phyloP scores from a whole-genome alignment of 495 filamentous ascomycete species.

The Penicillium steckii region DNA sequence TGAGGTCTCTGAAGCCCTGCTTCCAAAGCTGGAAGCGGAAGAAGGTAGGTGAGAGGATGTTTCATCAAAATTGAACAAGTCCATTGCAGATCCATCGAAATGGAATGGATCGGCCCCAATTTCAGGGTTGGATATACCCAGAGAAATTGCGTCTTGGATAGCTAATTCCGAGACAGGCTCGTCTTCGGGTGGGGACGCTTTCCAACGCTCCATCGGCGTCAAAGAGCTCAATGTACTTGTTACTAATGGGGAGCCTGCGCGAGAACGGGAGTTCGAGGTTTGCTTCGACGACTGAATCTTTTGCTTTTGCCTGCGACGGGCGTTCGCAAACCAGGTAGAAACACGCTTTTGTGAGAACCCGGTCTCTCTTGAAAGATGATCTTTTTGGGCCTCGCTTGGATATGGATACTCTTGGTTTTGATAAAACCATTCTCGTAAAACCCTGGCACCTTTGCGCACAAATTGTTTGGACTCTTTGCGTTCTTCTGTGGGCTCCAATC shows the following conservation, averaged over 20 bases:
- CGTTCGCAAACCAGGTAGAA: slow-evolving; percentile 45
- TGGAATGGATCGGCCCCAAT: slow-evolving; percentile 47
- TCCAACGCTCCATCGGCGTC: slow-evolving; percentile 75
- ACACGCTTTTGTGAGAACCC: slow-evolving; percentile 37
- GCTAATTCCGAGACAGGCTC: slow-evolving; percentile 38
- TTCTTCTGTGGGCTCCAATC: slow-evolving; percentile 4
- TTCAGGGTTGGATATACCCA: slow-evolving; percentile 60
- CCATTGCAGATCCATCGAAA: slow-evolving; percentile 22
- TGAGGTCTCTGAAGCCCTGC: slow-evolving; percentile 32
- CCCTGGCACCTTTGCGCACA: slow-evolving; percentile 55
- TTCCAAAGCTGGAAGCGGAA: slow-evolving; percentile 31
- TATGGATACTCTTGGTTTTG: slow-evolving; percentile 46
- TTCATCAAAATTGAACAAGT: slow-evolving; percentile 25
- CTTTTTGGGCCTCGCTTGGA: slow-evolving; percentile 35
- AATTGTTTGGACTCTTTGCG: slow-evolving; percentile 52
- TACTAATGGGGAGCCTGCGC: slow-evolving; percentile 38
- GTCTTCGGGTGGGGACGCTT: slow-evolving; percentile 76
- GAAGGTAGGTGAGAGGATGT: slow-evolving; percentile 27
- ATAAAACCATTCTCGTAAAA: slow-evolving; percentile 42
- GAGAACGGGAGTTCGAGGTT: slow-evolving; percentile 49
- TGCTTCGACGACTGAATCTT: slow-evolving; percentile 46
- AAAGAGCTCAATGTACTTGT: slow-evolving; percentile 52
- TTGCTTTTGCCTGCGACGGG: slow-evolving; percentile 45
- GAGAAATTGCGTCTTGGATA: slow-evolving; percentile 40
- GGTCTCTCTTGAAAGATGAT: slow-evolving; percentile 28